Conservation (phyloP, 129 eudicot species). For the Centaurea solstitialis region DNA sequence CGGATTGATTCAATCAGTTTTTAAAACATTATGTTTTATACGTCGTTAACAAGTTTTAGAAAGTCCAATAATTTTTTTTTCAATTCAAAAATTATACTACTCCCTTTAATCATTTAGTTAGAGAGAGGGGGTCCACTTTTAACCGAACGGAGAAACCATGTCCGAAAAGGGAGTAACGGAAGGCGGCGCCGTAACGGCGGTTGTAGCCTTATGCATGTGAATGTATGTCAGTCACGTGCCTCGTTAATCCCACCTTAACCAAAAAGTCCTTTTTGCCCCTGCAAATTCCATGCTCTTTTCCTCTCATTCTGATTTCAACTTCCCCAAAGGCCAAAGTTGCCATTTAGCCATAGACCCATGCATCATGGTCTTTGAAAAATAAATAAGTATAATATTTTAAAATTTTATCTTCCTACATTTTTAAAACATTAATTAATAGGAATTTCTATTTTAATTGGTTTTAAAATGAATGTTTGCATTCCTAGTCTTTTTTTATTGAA, state of each 20-base stretch:
- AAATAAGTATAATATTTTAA: no score
- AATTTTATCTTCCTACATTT: no score
- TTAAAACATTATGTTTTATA: no score
- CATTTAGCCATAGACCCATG: neutral
- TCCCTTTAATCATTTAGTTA: no score
- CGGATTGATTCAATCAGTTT: no score
- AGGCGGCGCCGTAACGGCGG: constrained; percentile 29
- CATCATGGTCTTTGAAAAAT: neutral
- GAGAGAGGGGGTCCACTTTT: neutral
- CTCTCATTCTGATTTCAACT: neutral
- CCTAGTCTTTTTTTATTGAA: no score
- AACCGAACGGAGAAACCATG: neutral
- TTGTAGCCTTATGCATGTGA: neutral
- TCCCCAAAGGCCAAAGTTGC: neutral
- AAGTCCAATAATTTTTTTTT: no score
- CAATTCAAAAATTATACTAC: no score
- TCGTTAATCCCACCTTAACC: neutral
- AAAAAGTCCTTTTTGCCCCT: neutral
- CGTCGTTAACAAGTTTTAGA: no score
- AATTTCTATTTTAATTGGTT: no score
- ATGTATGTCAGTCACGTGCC: neutral
- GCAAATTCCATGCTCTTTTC: neutral
- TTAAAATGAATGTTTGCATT: no score
- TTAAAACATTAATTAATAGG: no score
- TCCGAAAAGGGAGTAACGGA: neutral